phyloP scores from a whole-genome alignment of 768 basidiomycete species.

The Cyclocybe cylindracea region DNA sequence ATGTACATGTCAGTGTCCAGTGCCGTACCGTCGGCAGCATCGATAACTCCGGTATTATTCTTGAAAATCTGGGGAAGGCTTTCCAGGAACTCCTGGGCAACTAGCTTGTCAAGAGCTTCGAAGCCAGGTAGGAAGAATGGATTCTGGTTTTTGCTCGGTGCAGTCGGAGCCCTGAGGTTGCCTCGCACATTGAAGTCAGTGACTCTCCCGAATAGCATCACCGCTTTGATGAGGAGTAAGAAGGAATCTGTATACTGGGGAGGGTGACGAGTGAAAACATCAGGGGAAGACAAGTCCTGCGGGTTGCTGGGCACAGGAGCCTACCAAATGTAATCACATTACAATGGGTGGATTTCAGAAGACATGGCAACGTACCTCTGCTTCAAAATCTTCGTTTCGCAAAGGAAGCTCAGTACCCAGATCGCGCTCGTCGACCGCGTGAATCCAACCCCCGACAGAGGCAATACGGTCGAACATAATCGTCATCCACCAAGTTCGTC shows the following conservation, averaged over 20 bases:
- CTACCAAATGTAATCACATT: slow-evolving; percentile 33
- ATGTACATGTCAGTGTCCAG: slow-evolving; percentile 85
- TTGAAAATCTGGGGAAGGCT: slow-evolving; percentile 70
- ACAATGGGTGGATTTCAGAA: neutral
- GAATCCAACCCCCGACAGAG: slow-evolving; percentile 83
- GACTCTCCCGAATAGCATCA: slow-evolving; percentile 84
- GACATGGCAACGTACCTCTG: slow-evolving; percentile 48
- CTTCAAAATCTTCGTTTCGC: slow-evolving; percentile 74
- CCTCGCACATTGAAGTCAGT: slow-evolving; percentile 84
- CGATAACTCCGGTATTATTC: slow-evolving; percentile 62
- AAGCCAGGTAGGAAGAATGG: slow-evolving; percentile 72
- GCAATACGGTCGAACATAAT: slow-evolving; percentile 84
- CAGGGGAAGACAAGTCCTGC: slow-evolving; percentile 65
- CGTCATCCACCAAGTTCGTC: slow-evolving; percentile 92
- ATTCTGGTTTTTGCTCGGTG: slow-evolving; percentile 71
- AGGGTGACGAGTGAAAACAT: slow-evolving; percentile 70
- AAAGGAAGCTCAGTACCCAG: slow-evolving; percentile 84
- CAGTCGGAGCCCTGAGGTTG: slow-evolving; percentile 64
- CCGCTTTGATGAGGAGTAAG: slow-evolving; percentile 75
- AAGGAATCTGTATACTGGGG: slow-evolving; percentile 83
- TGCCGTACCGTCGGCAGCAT: slow-evolving; percentile 54
- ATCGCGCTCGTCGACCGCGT: slow-evolving; percentile 82
- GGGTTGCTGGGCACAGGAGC: slow-evolving; percentile 66
- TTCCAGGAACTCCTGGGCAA: slow-evolving; percentile 65
- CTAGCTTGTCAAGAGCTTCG: slow-evolving; percentile 66